Base-by-base conservation (phyloP, 1,284 basidiomycete species). In the Chalciporus sp. region DNA sequence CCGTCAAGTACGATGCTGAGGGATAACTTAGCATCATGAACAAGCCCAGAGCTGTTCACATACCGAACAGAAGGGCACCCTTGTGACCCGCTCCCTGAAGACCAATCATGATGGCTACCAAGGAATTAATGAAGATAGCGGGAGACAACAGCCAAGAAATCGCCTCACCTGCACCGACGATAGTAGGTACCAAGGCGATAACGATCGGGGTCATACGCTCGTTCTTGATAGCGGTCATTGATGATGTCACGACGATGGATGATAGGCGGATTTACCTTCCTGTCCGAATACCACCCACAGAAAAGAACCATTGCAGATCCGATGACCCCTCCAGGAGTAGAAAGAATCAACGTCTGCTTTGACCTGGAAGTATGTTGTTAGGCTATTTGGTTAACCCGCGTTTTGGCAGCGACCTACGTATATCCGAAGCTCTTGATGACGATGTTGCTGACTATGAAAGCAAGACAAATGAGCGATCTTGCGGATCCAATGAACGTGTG, bases 161-260 rank as follows among this genome's bases (percentile, higher is more conserved):
- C 3, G 17, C 12, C 66, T 57, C 56, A 79, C 80, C 78, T 53
- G 79, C 65, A 10, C 85, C 85, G 4, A 84, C 70, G 35, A 89
- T 81, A 0, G 85, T 85, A 0, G 86, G 85, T 11, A 88, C 63
- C 41, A 88, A 59, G 3, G 81, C 79, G 58, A 83, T 76, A 12
- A 86, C 72, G 28, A 88, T 84, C 0, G 86, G 86, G 2, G 80
- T 57, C 83, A 86, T 87, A 4, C 86, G 75, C 58, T 85, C 82
- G 43, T 74, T 74, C 83, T 86, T 35, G 39, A 37, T 7, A 23
- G 26, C 19, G 28, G 29, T 7, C n/a, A 40, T 45, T 6, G 23
- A 11, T 39, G n/a, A 16, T n/a, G 10, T 20, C 8, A 33, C 19
- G 11, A 9, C 16, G 7, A 48, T 7, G 23, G 9, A 47, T 28